Base-by-base conservation (phyloP, 2,329 filamentous ascomycete species). In the Talaromyces sp. region DNA sequence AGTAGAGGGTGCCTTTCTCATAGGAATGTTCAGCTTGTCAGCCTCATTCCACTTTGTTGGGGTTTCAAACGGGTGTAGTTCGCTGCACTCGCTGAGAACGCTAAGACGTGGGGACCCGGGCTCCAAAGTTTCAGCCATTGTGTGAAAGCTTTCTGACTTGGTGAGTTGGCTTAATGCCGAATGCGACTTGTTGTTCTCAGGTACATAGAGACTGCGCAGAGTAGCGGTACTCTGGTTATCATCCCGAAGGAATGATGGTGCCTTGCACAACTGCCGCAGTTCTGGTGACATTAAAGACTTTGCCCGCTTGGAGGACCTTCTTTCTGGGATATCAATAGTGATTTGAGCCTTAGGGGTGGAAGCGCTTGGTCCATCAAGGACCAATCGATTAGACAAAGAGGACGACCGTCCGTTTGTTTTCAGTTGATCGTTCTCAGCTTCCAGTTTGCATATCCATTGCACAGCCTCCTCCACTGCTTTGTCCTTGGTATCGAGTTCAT, bases 1-100 rank as follows among this genome's bases (percentile, higher is more conserved):
- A 9, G 24, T 27, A 9, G 53, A 55, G 4, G 46, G 43, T 46
- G 50, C 50, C 55, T 58, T 58, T n/a, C 61, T 63, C n/a, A 69
- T 33, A 2, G 69, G 67, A 14, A 70, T 68, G 3, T 70, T 59
- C 22, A 70, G 46, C 22, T 61, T 41, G 43, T 71, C 68, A 37
- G 60, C 63, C 2, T 56, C 59, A 20, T 60, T 51, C 44, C 48
- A 57, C 32, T 46, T 51, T 7, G 57, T 60, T 6, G 54, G 57
- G 14, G 61, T 62, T n/a, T 69, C 70, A 11, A 66, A 62, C 1
- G 69, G 64, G 36, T 68, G 66, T 14, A 76, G 58, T 53, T 77
- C 74, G 48, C 74, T 77, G 57, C 75, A 76, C 59, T 77, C 75
- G 44, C 75, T 77, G 1, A 77, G 63, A 17, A 73, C 68, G 51